Percentiles rank a stretch among this genome's conserved stretches.
Conservation (phyloP, 1,284 basidiomycete species). For the Puccinia hordei region DNA sequence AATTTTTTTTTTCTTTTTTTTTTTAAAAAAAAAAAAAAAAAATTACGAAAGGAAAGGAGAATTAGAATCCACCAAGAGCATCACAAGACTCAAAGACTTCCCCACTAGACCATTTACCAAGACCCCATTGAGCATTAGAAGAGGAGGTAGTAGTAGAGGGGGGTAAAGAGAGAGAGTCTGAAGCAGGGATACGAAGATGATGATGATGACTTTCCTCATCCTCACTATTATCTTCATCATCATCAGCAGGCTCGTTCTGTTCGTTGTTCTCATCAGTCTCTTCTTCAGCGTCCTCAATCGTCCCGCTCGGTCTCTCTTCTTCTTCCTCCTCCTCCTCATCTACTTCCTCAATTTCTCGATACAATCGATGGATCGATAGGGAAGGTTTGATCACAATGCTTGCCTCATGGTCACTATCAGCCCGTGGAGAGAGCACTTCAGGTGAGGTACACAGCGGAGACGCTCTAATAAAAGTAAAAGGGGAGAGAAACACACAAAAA, state of each 20-base stretch:
- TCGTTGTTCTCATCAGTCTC: not conserved
- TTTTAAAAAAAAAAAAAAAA: not conserved
- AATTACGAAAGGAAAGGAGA: not conserved
- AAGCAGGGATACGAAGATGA: not conserved
- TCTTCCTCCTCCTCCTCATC: slow-evolving; percentile 47
- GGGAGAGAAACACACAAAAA: not conserved
- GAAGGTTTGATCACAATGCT: slow-evolving; percentile 19
- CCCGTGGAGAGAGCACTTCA: not conserved
- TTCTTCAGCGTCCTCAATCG: not conserved
- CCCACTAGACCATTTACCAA: slow-evolving; percentile 40
- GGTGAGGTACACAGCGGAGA: not conserved
- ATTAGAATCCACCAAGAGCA: slow-evolving; percentile 46
- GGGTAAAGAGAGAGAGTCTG: not conserved
- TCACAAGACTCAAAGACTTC: slow-evolving; percentile 45
- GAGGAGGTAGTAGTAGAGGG: not conserved
- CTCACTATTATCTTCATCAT: slow-evolving; percentile 11
- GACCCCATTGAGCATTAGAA: slow-evolving; percentile 19
- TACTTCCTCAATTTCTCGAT: slow-evolving; percentile 34
- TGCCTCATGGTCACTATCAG: slow-evolving; percentile 2
- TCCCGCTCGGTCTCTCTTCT: not conserved
- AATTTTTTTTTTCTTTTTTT: too few relatives aligned
- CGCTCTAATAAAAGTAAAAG: not conserved
- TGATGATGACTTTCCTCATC: slow-evolving; percentile 7
- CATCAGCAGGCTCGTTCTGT: not conserved
- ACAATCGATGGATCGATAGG: not conserved